Percentiles rank a stretch among this genome's conserved stretches.
Conservation (phyloP, 2,329 filamentous ascomycete genomes). For the Dendryphion nanum region DNA sequence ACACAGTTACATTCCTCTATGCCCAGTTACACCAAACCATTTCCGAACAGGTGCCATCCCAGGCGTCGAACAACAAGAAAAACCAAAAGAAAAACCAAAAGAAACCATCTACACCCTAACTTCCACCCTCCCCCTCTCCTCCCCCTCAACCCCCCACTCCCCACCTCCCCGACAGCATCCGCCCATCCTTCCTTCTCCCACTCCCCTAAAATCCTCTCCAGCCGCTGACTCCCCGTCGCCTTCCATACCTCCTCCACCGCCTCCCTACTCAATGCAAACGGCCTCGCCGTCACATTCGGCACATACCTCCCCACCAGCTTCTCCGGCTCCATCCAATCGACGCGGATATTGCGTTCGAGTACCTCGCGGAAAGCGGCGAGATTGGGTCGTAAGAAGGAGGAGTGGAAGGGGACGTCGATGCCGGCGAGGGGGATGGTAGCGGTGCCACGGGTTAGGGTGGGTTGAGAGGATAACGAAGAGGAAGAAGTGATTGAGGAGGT, state of each 20-base stretch:
- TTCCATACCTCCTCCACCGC: conserved; percentile 13
- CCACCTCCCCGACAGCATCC: too few species aligned
- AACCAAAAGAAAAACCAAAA: too few species aligned
- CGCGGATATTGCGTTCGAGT: conserved; percentile 15
- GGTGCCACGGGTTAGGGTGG: conserved; percentile 14
- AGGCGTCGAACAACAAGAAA: too few species aligned
- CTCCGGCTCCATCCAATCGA: conserved; percentile 11
- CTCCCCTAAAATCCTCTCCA: conserved; percentile 9
- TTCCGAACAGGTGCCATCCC: too few species aligned
- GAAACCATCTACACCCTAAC: too few species aligned
- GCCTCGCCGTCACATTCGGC: conserved; percentile 17
- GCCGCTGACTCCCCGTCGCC: conserved; percentile 11
- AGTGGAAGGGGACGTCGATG: conserved; percentile 36
- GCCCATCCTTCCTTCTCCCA: too few species aligned
- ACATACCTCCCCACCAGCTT: conserved; percentile 15
- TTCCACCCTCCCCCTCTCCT: too few species aligned
- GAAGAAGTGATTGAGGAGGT: conserved; percentile 1
- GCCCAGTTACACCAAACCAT: too few species aligned
- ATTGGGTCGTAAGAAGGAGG: conserved; percentile 17
- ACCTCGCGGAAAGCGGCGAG: conserved; percentile 18
- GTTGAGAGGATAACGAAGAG: not conserved
- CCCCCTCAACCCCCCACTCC: too few species aligned
- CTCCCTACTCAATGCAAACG: conserved; percentile 12
- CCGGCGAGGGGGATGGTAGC: conserved; percentile 32
- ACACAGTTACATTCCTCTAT: too few species aligned